phyloP scores from a whole-genome alignment of 495 filamentous ascomycete species.

The Penicillium flavigenum region DNA sequence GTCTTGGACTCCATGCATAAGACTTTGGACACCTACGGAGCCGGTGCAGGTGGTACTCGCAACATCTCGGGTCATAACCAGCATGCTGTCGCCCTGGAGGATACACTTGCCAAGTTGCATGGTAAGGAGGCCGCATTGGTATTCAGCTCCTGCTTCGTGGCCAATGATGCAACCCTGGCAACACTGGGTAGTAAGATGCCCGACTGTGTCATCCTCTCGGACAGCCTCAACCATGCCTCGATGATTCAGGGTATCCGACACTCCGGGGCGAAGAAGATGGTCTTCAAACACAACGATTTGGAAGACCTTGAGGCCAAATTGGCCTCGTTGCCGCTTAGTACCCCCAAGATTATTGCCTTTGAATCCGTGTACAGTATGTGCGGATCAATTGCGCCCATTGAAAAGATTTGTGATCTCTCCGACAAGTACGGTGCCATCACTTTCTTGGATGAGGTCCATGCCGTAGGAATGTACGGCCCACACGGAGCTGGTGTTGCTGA shows the following conservation, averaged over 20 bases:
- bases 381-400: conserved; percentile 92
- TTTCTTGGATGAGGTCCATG: conserved; percentile 97
- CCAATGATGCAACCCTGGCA: conserved; percentile 95
- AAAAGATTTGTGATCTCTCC: conserved; percentile 90
- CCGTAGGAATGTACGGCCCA: conserved; percentile 98
- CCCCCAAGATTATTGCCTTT: conserved; percentile 97
- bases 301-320: conserved; percentile 87
- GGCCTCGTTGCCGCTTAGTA: conserved; percentile 74
- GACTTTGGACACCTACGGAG: conserved; percentile 91
- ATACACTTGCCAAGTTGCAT: conserved; percentile 80
- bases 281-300: conserved; percentile 97
- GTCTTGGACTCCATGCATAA: conserved; percentile 92
- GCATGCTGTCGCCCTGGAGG: conserved; percentile 85
- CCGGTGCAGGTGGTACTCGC: conserved; percentile 90
- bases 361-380: conserved; percentile 99
- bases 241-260: conserved; percentile 99
- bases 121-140: conserved; percentile 91
- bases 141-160: conserved; percentile 96
- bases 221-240: conserved; percentile 94
- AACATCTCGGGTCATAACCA: conserved; percentile 98
- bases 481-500: conserved; percentile 95
- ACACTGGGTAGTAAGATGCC: conserved; percentile 95
- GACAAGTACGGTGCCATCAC: conserved; percentile 98
- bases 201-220: conserved; percentile 91
- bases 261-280: conserved; percentile 92